These are phyloP conservation scores for Erodium maritimum DNA, from an alignment of 345 rosid genomes.

Conservation along the genomic window DNA sequence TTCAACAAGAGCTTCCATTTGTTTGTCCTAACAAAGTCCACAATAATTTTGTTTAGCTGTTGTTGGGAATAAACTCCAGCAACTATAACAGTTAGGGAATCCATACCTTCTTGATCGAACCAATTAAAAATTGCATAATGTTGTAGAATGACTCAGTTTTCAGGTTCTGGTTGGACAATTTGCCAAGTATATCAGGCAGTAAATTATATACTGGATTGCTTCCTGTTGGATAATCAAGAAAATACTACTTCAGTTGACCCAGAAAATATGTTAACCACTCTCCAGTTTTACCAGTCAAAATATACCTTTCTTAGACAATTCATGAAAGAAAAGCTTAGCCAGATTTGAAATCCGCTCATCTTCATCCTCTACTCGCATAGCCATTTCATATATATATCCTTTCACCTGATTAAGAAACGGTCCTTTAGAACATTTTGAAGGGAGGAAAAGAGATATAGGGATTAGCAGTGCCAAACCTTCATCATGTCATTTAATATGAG, in stretches of 20 bases:
- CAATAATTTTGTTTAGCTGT: constrained; percentile 6
- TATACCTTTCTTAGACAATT: constrained; percentile 90
- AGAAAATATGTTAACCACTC: neutral
- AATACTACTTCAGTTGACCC: constrained; percentile 10
- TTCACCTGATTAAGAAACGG: constrained; percentile 55
- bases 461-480: constrained; percentile 46
- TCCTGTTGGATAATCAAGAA: constrained; percentile 38
- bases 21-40: constrained; percentile 60
- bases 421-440: constrained; percentile 5
- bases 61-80: constrained; percentile 3
- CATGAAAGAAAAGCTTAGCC: constrained; percentile 84
- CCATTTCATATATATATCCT: constrained; percentile 93
- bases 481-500: constrained; percentile 98
- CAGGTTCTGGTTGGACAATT: constrained; percentile 60
- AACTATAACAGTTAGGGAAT: constrained; percentile 12
- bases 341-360: constrained; percentile 84
- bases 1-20: constrained; percentile 96
- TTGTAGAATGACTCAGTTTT: constrained; percentile 72
- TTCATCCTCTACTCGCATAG: constrained; percentile 68
- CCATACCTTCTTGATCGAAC: constrained; percentile 82
- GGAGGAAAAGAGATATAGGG: constrained; percentile 1
- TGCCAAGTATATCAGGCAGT: constrained; percentile 90
- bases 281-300: neutral
- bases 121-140: constrained; percentile 92
- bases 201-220: constrained; percentile 91